Percentiles rank a stretch among this genome's conserved stretches.
Conservation (phyloP, 345 rosid genomes). For the Fremontodendron californicum region DNA sequence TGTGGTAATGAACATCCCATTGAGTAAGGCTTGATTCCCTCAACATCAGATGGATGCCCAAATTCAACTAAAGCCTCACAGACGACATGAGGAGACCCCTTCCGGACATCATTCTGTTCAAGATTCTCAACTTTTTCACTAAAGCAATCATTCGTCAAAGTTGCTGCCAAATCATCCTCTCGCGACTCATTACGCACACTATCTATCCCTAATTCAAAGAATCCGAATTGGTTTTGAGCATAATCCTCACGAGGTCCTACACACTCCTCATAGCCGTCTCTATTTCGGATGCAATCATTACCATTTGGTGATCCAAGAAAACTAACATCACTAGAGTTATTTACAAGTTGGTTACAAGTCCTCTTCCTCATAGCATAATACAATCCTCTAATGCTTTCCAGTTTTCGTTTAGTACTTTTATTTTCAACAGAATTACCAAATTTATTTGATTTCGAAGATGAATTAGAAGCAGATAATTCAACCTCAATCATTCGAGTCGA, state of each 20-base stretch:
- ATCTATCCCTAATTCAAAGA: constrained; percentile 12
- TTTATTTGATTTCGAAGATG: constrained; percentile 25
- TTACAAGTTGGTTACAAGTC: constrained; percentile 16
- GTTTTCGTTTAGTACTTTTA: constrained; percentile 31
- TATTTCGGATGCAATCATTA: background rate
- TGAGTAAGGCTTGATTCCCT: constrained; percentile 17
- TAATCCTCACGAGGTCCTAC: constrained; percentile 6
- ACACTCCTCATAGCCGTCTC: constrained; percentile 10
- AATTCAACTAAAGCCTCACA: constrained; percentile 14
- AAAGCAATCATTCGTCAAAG: constrained; percentile 2
- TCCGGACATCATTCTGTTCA: constrained; percentile 10
- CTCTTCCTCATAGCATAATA: constrained; percentile 33
- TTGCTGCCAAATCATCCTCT: constrained; percentile 9
- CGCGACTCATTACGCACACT: background rate
- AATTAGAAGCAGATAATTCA: constrained; percentile 31
- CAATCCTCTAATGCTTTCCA: constrained; percentile 31
- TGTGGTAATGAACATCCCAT: constrained; percentile 28
- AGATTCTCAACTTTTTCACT: background rate
- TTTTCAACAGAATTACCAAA: constrained; percentile 26
- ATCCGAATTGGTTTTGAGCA: constrained; percentile 17
- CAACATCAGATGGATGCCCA: constrained; percentile 15
- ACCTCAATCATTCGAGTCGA: constrained; percentile 67
- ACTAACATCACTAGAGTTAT: constrained; percentile 2
- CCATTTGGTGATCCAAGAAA: constrained; percentile 17
- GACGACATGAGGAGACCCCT: constrained; percentile 12